Base-by-base conservation (phyloP, 495 filamentous ascomycete genomes). In the Cairneyella variabilis region DNA sequence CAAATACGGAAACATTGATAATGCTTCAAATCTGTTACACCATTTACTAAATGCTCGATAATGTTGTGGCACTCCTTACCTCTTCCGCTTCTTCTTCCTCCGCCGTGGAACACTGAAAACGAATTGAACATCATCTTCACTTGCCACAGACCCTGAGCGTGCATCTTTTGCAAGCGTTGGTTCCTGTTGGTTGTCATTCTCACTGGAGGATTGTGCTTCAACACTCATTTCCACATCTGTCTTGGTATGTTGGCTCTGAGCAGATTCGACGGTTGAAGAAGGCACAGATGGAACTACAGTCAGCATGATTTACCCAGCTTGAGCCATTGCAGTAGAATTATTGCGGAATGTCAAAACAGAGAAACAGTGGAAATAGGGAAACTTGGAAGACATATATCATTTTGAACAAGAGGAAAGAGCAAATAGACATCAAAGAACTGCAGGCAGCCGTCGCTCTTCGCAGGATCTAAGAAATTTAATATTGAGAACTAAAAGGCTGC, bases 81-180 rank as follows among this genome's bases (percentile, higher is more conserved):
- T 58, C 44, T 60, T 56, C 44, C 55, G 61, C 18, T 51, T 53
- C 51, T 63, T 68, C 21, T 48, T 66, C 51, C 66, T 71, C 43
- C 74, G 73, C 43, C 72, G 64, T 14, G 72, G 71, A 20, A 68
- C 63, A 3, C 64, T 69, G 41, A 70, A 74, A 28, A 76, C 56
- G 39, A 75, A 71, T 59, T 72, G 60, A 16, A 76, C 59, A 27
- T 76, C 74, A 45, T 76, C 71, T 11, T 56, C 59, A 21, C 42
- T 57, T 45, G 8, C 17, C 28, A 14, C 1, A 27, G 36, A 27
- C 7, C 34, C 17, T 16, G 32, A 51, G 3, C 11, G n/a, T 30
- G n/a, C 18, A 30, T 38, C 20, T 41, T 27, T 16, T 20, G 26
- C 16, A 11, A 9, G 16, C 18, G n/a, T 11, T 45, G 16, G 21